phyloP scores from a whole-genome alignment of 2,329 filamentous ascomycete genomes.

The Coniella lustricola region DNA sequence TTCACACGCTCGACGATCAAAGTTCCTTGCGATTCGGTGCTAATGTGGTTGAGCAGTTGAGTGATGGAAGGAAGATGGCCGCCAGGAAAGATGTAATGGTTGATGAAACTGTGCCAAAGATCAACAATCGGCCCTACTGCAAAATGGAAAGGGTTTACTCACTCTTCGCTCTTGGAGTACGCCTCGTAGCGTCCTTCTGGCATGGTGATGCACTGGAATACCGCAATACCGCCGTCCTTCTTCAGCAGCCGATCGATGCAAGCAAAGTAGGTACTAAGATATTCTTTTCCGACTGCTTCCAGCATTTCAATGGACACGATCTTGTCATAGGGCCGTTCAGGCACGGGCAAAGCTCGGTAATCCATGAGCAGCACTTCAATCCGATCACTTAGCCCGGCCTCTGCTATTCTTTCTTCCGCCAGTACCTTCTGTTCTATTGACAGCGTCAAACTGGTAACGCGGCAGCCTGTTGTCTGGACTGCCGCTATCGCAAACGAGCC shows the following conservation, averaged over 20 bases:
- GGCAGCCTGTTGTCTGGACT: constrained; percentile 58
- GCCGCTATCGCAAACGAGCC: constrained; percentile 67
- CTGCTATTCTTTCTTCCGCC: constrained; percentile 57
- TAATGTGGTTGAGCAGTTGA: constrained; percentile 53
- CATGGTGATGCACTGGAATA: constrained; percentile 75
- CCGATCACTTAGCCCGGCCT: constrained; percentile 50
- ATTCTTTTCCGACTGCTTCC: constrained; percentile 65
- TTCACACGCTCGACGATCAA: constrained; percentile 61
- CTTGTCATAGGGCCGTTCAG: constrained; percentile 56
- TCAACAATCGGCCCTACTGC: constrained; percentile 6
- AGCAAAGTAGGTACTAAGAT: constrained; percentile 59
- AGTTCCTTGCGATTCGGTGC: constrained; percentile 50
- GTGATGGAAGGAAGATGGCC: constrained; percentile 58
- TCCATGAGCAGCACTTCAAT: constrained; percentile 63
- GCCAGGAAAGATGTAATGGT: constrained; percentile 73
- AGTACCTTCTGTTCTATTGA: constrained; percentile 62
- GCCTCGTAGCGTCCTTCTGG: constrained; percentile 60
- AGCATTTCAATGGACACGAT: constrained; percentile 73
- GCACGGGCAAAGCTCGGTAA: constrained; percentile 55
- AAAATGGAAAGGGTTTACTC: constrained; percentile 19
- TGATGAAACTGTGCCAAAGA: constrained; percentile 51
- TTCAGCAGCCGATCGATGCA: constrained; percentile 59
- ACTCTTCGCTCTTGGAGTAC: constrained; percentile 60
- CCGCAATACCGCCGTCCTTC: constrained; percentile 56
- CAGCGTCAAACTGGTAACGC: constrained; percentile 61